Base-by-base conservation (phyloP, 73 alveolate genomes). In the Paramecium biaurelia region DNA sequence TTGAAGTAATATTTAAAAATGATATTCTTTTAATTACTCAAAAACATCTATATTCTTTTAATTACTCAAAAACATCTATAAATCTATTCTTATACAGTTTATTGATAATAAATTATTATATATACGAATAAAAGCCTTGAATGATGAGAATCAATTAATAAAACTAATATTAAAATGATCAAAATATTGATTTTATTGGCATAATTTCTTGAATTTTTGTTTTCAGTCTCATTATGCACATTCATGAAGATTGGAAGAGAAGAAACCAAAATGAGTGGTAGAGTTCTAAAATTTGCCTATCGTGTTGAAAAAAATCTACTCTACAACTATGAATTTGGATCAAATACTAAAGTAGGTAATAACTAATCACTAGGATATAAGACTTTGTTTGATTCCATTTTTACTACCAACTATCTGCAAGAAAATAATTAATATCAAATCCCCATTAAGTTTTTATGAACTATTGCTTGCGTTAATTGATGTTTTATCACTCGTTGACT, bases 291-390 rank as follows among this genome's bases (percentile, higher is more conserved):
- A 14, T 74, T 14, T 32, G 58, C 58, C 12, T 74, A 35, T 9
- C 2, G 67, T 35, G n/a, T 32, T 9, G 87, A 74, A 74, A 32
- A 35, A 20, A 74, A 74, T 35, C 87, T 74, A 34, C 87, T 74
- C 34, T 74, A 74, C 63, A 74, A 74, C 32, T 74, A 74, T 34
- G 87, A 74, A 43, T 74, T 74, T 14, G 67, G 63, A 24, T 10
- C 34, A 24, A 11, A 70, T 24, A 74, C 87, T 35, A 74, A 74
- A 74, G 87, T 74, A 74, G 68, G 68, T 53, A 53, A 18, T 53
- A 12, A 53, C 68, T 53, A 53, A 53, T 38, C 58, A 14, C 14
- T 47, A 47, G 58, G 58, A 47, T 47, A 47, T 47, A 47, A 47
- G 58, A 15, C 58, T 47, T 47, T 47, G 58, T 15, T 47, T 47